Base-by-base conservation (phyloP, 2,329 filamentous ascomycete species). In the Hymenoscyphus linearis region DNA sequence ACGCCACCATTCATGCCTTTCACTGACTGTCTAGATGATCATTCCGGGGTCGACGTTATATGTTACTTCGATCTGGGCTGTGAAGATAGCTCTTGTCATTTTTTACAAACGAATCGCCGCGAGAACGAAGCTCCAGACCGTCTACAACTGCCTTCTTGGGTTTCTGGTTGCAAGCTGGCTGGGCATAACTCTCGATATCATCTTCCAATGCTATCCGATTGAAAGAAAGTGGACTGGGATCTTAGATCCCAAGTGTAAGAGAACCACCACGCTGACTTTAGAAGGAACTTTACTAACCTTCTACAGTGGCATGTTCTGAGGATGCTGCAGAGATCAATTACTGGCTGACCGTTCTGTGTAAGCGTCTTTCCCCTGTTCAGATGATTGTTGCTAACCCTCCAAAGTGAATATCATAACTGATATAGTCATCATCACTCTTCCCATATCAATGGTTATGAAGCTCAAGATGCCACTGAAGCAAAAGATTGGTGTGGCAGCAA, bases 21-120 rank as follows among this genome's bases (percentile, higher is more conserved):
- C 7, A n/a, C 18, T 18, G 18, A 6, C 40, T 44, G 10, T 64
- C 12, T 62, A 74, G 71, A 76, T 76, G 72, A 76, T 76, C 34
- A 68, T 76, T 0, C 76, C 76, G 1, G 76, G 76, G 14, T 77
- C 76, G 1, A 69, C 73, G 2, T 71, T 77, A 2, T 77, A 77
- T 53, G 74, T 77, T 0, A 67, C 75, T 2, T 76, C 75, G 2
- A 61, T 77, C 4, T 77, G 76, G 76, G 67, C 74, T 13, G 74
- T 77, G 66, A 77, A 77, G 55, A 67, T 76, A 5, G 75, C 75
- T 4, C 67, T 77, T 3, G 75, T 77, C 7, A 40, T 77, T 1
- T 77, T 77, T 60, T 77, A 77, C 68, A 77, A 77, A 40, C 71
- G 70, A 37, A 71, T 77, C 18, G 74, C 76, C 2, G 73, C 69